These are phyloP conservation scores for Metschnikowia peoriensis DNA, from an alignment of 805 yeast species.

Conservation along the genomic window DNA sequence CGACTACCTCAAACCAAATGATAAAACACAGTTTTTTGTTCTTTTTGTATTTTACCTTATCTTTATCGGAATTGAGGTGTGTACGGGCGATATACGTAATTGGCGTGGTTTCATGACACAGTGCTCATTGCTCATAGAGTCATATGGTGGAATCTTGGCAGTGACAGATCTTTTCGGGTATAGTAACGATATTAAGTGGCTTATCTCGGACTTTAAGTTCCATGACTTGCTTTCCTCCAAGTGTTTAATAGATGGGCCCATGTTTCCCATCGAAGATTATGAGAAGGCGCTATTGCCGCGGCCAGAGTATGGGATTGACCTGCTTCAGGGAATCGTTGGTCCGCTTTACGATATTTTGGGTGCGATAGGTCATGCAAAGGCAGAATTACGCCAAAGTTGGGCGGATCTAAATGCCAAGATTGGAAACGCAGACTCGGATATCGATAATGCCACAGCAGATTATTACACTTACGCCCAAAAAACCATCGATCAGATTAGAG, in stretches of 20 bases:
- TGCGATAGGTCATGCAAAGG: slow-evolving; percentile 14
- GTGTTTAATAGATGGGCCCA: slow-evolving; percentile 19
- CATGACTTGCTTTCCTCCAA: slow-evolving; percentile 21
- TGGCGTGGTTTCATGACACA: slow-evolving; percentile 20
- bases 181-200: slow-evolving; percentile 22
- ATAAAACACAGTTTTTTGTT: slow-evolving; percentile 15
- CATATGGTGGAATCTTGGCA: slow-evolving; percentile 16
- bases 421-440: not conserved
- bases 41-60: slow-evolving; percentile 21
- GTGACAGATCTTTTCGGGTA: slow-evolving; percentile 13
- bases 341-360: slow-evolving; percentile 18
- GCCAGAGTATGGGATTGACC: slow-evolving; percentile 19
- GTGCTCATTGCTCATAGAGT: slow-evolving; percentile 15
- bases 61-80: slow-evolving; percentile 21
- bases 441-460: slow-evolving; percentile 3
- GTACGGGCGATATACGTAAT: slow-evolving; percentile 21
- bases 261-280: slow-evolving; percentile 16
- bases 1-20: slow-evolving; percentile 12
- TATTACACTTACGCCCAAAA: slow-evolving; percentile 11
- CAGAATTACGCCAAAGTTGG: slow-evolving; percentile 11
- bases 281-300: slow-evolving; percentile 13
- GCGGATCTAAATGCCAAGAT: not conserved
- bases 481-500: slow-evolving; percentile 1
- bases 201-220: slow-evolving; percentile 20
- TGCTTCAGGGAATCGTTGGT: slow-evolving; percentile 17